Conservation (phyloP, 257 asterid genomes). For the Nyctanthes arbortristis region DNA sequence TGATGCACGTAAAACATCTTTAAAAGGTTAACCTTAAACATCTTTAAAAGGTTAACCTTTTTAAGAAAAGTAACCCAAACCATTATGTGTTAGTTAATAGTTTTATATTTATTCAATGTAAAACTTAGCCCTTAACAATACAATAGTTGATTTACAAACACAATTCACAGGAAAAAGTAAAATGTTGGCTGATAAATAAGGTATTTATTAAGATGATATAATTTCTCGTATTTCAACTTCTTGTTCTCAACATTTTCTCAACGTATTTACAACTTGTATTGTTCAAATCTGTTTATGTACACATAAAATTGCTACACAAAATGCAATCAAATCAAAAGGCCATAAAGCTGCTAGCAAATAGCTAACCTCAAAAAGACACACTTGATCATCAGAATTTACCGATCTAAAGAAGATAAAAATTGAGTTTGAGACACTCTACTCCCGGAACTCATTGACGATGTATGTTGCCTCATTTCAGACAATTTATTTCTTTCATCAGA, state of each 20-base stretch:
- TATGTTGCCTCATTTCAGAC: conserved; percentile 69
- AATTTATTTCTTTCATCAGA: conserved; percentile 60
- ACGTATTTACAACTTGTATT: background rate
- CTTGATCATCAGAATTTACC: conserved; percentile 38
- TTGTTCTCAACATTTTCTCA: background rate
- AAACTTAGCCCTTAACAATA: no score
- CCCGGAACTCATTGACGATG: conserved; percentile 39
- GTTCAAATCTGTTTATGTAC: background rate
- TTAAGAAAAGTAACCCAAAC: no score
- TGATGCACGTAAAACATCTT: no score
- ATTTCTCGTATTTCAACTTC: background rate
- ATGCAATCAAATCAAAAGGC: background rate
- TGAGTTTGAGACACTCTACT: conserved; percentile 38
- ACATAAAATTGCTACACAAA: background rate
- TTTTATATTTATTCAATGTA: no score
- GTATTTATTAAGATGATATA: background rate
- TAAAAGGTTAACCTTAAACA: no score
- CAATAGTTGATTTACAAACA: background rate
- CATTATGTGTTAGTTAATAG: no score
- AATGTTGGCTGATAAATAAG: background rate
- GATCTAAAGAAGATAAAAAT: conserved; percentile 59
- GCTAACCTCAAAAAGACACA: conserved; percentile 5
- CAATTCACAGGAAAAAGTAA: background rate
- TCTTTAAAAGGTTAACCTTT: no score
- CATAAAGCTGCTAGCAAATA: conserved; percentile 7